phyloP scores from a whole-genome alignment of 805 yeast genomes.

The Saccharomycopsis selenospora region DNA sequence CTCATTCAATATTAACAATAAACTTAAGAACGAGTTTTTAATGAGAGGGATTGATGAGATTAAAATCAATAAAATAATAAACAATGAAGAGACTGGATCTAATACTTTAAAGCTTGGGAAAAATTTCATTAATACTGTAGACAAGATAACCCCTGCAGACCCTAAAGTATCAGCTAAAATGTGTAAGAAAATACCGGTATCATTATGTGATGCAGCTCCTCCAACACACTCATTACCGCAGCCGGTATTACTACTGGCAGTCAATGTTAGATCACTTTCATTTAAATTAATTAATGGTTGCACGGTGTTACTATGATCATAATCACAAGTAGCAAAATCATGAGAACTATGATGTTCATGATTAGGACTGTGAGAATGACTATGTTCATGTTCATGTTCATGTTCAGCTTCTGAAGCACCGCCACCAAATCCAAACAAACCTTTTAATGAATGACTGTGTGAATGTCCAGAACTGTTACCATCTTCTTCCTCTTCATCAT shows the following conservation, averaged over 20 bases:
- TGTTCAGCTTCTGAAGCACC: slow-evolving; percentile 17
- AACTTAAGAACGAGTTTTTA: slow-evolving; percentile 67
- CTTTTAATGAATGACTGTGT: slow-evolving; percentile 27
- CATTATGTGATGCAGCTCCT: slow-evolving; percentile 27
- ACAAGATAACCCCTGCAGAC: slow-evolving; percentile 92
- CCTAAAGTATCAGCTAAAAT: slow-evolving; percentile 94
- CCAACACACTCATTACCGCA: too few species aligned
- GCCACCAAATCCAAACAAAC: slow-evolving; percentile 8
- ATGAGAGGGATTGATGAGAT: slow-evolving; percentile 78
- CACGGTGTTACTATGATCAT: slow-evolving; percentile 17
- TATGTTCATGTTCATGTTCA: slow-evolving; percentile 24
- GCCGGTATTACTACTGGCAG: not conserved
- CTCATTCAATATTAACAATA: slow-evolving; percentile 55
- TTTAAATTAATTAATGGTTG: slow-evolving; percentile 11
- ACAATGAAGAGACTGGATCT: slow-evolving; percentile 87
- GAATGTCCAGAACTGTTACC: slow-evolving; percentile 42
- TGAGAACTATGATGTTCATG: slow-evolving; percentile 13
- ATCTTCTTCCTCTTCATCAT: slow-evolving; percentile 35
- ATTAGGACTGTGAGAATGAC: slow-evolving; percentile 20
- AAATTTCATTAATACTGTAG: slow-evolving; percentile 68
- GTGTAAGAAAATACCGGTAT: slow-evolving; percentile 86
- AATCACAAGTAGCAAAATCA: slow-evolving; percentile 16
- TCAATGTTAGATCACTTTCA: slow-evolving; percentile 1
- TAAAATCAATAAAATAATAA: slow-evolving; percentile 76
- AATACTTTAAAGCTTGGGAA: slow-evolving; percentile 68